Percentiles rank a stretch among this genome's conserved stretches.
phyloP scores from a whole-genome alignment of 2,329 filamentous ascomycete genomes.

The Epichloe amarillans region DNA sequence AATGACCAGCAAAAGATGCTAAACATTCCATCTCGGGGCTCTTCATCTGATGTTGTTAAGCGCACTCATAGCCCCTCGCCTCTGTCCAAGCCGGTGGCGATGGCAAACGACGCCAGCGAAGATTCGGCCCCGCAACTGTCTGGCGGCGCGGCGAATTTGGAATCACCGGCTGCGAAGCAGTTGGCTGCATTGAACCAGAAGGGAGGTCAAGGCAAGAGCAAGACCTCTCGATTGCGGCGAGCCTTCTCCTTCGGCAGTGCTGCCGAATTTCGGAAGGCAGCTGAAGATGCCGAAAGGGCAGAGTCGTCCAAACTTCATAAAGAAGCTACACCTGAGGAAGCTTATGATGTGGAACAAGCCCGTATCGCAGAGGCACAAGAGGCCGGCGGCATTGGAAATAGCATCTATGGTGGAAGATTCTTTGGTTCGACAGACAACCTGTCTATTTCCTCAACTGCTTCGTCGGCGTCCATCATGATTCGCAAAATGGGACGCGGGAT shows the following conservation, averaged over 20 bases:
- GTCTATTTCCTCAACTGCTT: constrained; percentile 80
- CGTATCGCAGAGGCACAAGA: constrained; percentile 89
- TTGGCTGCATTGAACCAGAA: constrained; percentile 79
- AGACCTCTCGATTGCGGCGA: constrained; percentile 71
- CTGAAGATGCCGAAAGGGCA: constrained; percentile 26
- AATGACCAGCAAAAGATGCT: constrained; percentile 42
- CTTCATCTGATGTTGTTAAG: constrained; percentile 53
- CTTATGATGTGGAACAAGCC: constrained; percentile 76
- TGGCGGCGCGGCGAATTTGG: constrained; percentile 24
- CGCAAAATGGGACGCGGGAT: constrained; percentile 98
- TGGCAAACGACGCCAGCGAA: constrained; percentile 39
- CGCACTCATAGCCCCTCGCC: constrained; percentile 56
- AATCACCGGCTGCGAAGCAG: constrained; percentile 69
- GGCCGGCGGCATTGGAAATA: constrained; percentile 78
- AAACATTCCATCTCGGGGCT: constrained; percentile 47
- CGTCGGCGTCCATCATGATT: constrained; percentile 84
- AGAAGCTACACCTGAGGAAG: constrained; percentile 46
- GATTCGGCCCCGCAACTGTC: constrained; percentile 25
- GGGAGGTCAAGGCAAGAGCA: constrained; percentile 64
- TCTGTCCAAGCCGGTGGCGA: constrained; percentile 56
- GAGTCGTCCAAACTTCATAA: constrained; percentile 48
- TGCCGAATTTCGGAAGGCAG: constrained; percentile 71
- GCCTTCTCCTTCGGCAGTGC: constrained; percentile 96
- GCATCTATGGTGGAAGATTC: constrained; percentile 79
- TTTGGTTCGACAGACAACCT: constrained; percentile 94